A percentile compares a stretch with the other conserved stretches of the same genome.
Conservation (phyloP, 2,329 filamentous ascomycete species). For the Onygenales sp. region DNA sequence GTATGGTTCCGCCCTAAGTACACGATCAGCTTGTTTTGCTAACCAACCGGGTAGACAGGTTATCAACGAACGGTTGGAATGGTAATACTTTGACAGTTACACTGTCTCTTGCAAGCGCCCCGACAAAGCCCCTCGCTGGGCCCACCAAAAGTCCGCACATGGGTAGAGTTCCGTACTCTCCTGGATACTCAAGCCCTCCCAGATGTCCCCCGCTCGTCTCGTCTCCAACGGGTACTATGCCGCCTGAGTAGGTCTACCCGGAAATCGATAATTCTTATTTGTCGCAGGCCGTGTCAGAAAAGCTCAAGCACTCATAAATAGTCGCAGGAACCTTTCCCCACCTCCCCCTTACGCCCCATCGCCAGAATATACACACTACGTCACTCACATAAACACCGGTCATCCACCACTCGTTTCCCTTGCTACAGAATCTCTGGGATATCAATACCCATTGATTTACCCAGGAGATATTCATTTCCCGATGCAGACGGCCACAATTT, state of each 20-base stretch:
- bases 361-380: constrained; percentile 9
- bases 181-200: constrained; percentile 24
- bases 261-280: not conserved
- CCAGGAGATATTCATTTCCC: constrained; percentile 11
- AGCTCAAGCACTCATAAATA: constrained; percentile 3
- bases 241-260: constrained; percentile 24
- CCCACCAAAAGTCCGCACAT: constrained; percentile 30
- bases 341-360: constrained; percentile 9
- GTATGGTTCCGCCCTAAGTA: constrained; percentile 15
- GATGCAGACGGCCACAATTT: constrained; percentile 21
- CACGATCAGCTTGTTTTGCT: not conserved
- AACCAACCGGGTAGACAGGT: constrained; percentile 22
- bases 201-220: constrained; percentile 18
- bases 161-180: constrained; percentile 18
- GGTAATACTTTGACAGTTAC: constrained; percentile 34
- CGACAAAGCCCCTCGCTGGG: constrained; percentile 32
- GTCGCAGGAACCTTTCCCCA: constrained; percentile 6
- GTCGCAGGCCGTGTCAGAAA: not conserved
- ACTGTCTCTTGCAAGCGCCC: constrained; percentile 29
- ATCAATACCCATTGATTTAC: constrained; percentile 10
- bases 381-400: constrained; percentile 3
- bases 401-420: constrained; percentile 8
- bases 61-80: constrained; percentile 35
- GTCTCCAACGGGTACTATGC: constrained; percentile 25
- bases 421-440: constrained; percentile 9